phyloP scores from a whole-genome alignment of 495 filamentous ascomycete species.

The Geoglossum glabrum region DNA sequence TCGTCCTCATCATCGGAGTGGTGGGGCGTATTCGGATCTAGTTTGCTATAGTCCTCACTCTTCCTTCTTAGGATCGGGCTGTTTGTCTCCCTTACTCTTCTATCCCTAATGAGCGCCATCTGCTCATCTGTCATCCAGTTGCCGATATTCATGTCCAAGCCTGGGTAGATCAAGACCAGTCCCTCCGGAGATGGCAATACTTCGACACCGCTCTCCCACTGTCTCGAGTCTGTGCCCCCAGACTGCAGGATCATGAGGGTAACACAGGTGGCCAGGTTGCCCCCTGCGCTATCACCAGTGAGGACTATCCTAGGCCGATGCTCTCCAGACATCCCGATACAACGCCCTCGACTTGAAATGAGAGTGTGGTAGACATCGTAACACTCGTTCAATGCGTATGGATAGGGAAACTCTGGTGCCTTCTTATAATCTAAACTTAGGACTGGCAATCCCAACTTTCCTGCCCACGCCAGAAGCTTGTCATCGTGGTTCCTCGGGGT shows the following conservation, averaged over 20 bases:
- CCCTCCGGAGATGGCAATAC: constrained; percentile 65
- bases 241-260: constrained; percentile 76
- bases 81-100: constrained; percentile 56
- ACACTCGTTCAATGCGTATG: constrained; percentile 87
- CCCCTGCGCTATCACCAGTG: constrained; percentile 83
- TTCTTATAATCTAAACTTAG: constrained; percentile 87
- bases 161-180: constrained; percentile 70
- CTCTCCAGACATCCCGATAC: constrained; percentile 62
- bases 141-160: constrained; percentile 86
- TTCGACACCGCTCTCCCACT: constrained; percentile 24
- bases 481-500: constrained; percentile 78
- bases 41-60: constrained; percentile 42
- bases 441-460: constrained; percentile 61
- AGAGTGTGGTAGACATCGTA: constrained; percentile 84
- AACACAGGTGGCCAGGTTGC: constrained; percentile 67
- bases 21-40: constrained; percentile 46
- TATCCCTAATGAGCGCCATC: constrained; percentile 80
- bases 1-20: constrained; percentile 42
- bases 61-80: constrained; percentile 55
- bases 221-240: constrained; percentile 30
- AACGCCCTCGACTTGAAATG: constrained; percentile 53
- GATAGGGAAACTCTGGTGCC: constrained; percentile 87
- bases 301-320: constrained; percentile 53
- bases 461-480: constrained; percentile 77
- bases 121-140: constrained; percentile 99